Evolutionary conservation across 176 grass and related monocot species (phyloP), one percentile per base, ranked within the genome.

Genomic region (Eragrostis curvula): DNA sequence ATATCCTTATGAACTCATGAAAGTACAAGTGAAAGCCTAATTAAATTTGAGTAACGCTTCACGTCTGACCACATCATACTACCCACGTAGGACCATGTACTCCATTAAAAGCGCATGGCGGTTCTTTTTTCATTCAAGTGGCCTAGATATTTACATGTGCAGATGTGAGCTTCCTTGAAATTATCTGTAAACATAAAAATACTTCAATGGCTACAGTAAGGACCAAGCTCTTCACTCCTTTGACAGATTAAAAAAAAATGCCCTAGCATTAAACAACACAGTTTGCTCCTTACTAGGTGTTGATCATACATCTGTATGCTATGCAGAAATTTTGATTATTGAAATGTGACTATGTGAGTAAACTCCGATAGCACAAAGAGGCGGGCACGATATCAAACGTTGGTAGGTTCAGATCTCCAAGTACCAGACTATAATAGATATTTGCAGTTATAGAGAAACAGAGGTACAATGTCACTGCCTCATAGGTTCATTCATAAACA

Each of bases 121-220:
- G 32, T 36, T 36, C 32, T 36, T 36, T 36, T 36, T 36, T 36
- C 32, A 36, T 36, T 36, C 32, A 36, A 36, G 32, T 36, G 32
- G 32, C 57, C 42, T 55, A 45, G 39, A 70, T 46, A 53, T 70
- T 81, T 64, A 76, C 3, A 41, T 76, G 40, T 71, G 16, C 16
- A 71, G 39, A 25, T 56, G 58, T 65, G 40, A 73, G 71, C 56
- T 66, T 66, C 24, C 17, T 62, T 65, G 46, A 53, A 70, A 70
- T 70, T 71, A 65, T 46, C 42, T 58, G 40, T 23, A 50, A 53
- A 50, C 23, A 73, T 68, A 80, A 49, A 79, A 25, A 11, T 12
- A 68, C 42, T 68, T 68, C n/a, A 28, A 41, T 69, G 68, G 20
- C 51, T 76, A 59, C 59, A 45, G 48, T 40, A 74, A 86, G 25